A percentile compares a stretch with the other conserved stretches of the same genome.
Conservation (phyloP, 2,329 filamentous ascomycete genomes). For the Xylariaceae sp. region DNA sequence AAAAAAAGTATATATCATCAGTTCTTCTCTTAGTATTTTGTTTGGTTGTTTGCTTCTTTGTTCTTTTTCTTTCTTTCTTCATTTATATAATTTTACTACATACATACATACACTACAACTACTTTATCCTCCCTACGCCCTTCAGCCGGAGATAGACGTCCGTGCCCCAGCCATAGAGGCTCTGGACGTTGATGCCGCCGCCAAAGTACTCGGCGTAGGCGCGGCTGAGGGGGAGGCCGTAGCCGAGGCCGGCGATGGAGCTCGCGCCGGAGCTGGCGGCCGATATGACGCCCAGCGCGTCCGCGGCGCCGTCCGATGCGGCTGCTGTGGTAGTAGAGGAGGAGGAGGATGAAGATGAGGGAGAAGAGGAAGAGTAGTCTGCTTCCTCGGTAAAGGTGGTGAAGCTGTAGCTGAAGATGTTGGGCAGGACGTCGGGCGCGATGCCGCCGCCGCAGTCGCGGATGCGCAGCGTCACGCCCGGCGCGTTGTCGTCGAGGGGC, state of each 20-base stretch:
- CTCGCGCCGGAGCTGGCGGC: conserved; percentile 65
- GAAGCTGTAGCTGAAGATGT: conserved; percentile 97
- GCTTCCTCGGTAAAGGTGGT: conserved; percentile 79
- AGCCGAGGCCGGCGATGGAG: conserved; percentile 88
- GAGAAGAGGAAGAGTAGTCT: conserved; percentile 28
- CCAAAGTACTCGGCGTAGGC: conserved; percentile 99
- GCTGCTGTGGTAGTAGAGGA: no score
- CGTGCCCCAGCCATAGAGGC: conserved; percentile 84
- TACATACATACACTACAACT: no score
- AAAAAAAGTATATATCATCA: no score
- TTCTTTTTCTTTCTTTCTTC: no score
- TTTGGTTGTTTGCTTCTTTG: no score
- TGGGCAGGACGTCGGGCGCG: conserved; percentile 70
- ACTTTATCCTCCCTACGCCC: conserved; percentile 50
- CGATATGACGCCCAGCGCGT: conserved; percentile 71
- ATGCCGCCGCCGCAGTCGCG: conserved; percentile 95
- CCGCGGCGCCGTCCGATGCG: no score
- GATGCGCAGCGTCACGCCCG: conserved; percentile 91
- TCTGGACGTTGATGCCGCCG: conserved; percentile 91
- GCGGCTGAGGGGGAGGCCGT: conserved; percentile 81
- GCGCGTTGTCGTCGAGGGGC: conserved; percentile 59
- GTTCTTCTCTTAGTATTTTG: not conserved
- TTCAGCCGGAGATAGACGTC: conserved; percentile 64
- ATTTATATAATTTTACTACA: no score
- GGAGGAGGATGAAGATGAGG: no score